These are phyloP conservation scores for Globisporangium cederbergense DNA, from an alignment of 352 stramenopile genomes.

Conservation along the genomic window DNA sequence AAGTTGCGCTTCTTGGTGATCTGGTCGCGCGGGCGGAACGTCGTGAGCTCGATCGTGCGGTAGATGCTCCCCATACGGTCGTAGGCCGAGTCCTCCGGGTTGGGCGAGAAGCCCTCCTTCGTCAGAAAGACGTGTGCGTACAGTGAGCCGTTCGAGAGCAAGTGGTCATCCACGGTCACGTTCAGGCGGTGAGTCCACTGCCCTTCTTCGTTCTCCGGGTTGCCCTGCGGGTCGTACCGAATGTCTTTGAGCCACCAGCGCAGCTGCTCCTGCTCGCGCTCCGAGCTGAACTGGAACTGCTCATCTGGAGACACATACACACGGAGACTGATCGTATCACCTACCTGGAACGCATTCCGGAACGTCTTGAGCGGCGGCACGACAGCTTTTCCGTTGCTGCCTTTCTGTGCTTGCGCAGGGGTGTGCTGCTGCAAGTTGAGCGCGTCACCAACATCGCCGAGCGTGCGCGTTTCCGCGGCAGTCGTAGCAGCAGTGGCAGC, in stretches of 20 bases:
- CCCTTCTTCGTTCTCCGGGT: constrained; percentile 45
- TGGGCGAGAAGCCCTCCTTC: constrained; percentile 64
- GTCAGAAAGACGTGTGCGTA: constrained; percentile 87
- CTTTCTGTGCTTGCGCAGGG: not conserved
- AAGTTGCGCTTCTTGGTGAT: constrained; percentile 80
- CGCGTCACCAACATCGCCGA: constrained; percentile 1
- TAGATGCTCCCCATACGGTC: constrained; percentile 52
- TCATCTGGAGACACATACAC: constrained; percentile 61
- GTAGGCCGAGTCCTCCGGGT: constrained; percentile 59
- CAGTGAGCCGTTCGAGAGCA: constrained; percentile 72
- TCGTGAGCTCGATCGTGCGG: constrained; percentile 57
- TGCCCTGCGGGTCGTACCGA: constrained; percentile 45
- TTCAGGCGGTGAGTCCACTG: constrained; percentile 55
- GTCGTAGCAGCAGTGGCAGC: not conserved
- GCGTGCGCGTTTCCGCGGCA: not conserved
- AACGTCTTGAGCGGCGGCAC: constrained; percentile 23
- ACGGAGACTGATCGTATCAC: constrained; percentile 48
- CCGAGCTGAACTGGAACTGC: constrained; percentile 47
- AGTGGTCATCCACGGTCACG: constrained; percentile 62
- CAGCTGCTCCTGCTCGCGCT: constrained; percentile 52
- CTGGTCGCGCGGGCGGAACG: constrained; percentile 72
- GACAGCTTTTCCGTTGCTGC: constrained; percentile 8
- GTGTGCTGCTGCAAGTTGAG: constrained; percentile 17
- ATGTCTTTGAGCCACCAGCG: constrained; percentile 57
- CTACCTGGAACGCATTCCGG: constrained; percentile 56